Conservation (phyloP, 352 stramenopile species). For the Phytophthora multivora region DNA sequence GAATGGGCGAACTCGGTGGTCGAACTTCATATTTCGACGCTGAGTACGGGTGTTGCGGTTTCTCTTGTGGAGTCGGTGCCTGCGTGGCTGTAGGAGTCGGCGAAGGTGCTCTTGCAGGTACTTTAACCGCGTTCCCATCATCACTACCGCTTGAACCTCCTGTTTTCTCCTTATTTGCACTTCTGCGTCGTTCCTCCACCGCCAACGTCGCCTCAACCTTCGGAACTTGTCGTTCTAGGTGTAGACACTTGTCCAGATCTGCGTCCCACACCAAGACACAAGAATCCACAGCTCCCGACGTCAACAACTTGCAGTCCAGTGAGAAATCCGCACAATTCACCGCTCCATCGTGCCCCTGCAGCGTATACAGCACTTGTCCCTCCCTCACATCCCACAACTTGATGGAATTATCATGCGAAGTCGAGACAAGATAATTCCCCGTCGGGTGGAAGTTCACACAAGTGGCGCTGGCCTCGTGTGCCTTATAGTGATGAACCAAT, state of each 20-base stretch:
- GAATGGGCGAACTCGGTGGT: constrained; percentile 17
- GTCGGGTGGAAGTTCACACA: constrained; percentile 90
- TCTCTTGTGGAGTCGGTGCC: constrained; percentile 44
- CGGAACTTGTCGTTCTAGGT: constrained; percentile 36
- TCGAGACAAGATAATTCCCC: constrained; percentile 92
- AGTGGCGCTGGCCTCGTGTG: constrained; percentile 82
- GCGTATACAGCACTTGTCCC: constrained; percentile 92
- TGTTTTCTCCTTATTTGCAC: neutral
- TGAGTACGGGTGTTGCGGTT: constrained; percentile 43
- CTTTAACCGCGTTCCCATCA: constrained; percentile 7
- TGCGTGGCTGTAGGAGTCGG: constrained; percentile 37
- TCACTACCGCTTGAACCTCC: constrained; percentile 4
- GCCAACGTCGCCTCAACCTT: constrained; percentile 3
- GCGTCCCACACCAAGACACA: constrained; percentile 89
- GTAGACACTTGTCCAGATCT: constrained; percentile 78
- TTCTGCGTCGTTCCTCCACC: constrained; percentile 12
- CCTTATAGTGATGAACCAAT: constrained; percentile 93
- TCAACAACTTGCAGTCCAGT: constrained; percentile 63
- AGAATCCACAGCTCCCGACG: constrained; percentile 74
- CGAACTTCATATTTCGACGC: constrained; percentile 43
- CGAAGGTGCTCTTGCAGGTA: constrained; percentile 27
- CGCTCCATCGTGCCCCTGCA: constrained; percentile 86
- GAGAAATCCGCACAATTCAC: constrained; percentile 79
- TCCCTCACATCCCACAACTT: constrained; percentile 95
- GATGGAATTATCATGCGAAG: constrained; percentile 84